Evolutionary conservation across 1,284 basidiomycete species (phyloP).

Genomic region (Cerioporus squamosus): DNA sequence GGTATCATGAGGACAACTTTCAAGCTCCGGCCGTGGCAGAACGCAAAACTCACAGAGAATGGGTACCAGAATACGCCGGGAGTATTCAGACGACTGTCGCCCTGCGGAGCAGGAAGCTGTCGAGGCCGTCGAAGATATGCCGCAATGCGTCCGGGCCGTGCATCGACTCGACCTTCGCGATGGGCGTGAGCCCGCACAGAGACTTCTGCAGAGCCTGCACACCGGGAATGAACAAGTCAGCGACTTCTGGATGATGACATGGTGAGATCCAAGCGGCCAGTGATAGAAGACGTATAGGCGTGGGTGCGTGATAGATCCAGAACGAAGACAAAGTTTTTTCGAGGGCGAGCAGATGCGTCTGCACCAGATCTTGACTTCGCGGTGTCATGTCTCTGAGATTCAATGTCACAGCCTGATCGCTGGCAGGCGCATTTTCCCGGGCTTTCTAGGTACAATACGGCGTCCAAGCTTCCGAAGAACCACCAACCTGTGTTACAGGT

Average conservation of each 20-base stretch:
- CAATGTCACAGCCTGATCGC: background rate
- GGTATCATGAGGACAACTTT: background rate
- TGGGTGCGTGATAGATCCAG: background rate
- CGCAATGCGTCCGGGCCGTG: too few species aligned
- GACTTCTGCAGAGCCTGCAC: background rate
- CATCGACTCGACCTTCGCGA: too few species aligned
- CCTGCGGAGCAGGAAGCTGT: background rate
- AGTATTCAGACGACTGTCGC: background rate
- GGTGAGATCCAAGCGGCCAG: background rate
- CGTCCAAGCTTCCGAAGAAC: too few species aligned
- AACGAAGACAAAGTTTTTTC: background rate
- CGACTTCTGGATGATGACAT: conserved; percentile 1
- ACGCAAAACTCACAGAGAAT: background rate
- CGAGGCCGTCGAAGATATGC: too few species aligned
- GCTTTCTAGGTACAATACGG: too few species aligned
- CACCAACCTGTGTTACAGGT: background rate
- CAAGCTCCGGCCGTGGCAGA: background rate
- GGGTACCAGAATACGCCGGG: background rate
- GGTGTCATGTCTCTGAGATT: background rate
- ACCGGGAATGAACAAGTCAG: background rate
- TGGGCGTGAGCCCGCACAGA: too few species aligned
- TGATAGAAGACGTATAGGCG: background rate
- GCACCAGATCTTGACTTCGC: conserved; percentile 1
- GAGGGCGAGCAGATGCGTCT: conserved; percentile 4
- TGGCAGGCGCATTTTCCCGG: background rate